phyloP scores from a whole-genome alignment of 2,329 filamentous ascomycete genomes.

The Aureobasidium sp. region DNA sequence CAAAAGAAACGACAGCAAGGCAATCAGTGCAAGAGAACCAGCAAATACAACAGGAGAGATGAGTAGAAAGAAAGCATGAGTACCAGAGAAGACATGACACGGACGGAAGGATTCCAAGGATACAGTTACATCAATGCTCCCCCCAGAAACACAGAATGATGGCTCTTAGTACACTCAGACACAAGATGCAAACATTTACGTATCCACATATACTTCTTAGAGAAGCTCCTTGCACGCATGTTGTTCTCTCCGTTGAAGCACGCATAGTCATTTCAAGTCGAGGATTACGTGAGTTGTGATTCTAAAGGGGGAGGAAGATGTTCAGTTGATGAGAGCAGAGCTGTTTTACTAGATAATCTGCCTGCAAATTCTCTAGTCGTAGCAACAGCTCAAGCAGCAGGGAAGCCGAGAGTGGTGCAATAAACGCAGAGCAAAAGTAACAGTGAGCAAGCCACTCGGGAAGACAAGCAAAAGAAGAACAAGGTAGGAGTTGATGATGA shows the following conservation, averaged over 20 bases:
- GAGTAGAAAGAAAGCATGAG: background rate
- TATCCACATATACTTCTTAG: background rate
- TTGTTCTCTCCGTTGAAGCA: too few relatives aligned
- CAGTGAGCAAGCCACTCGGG: background rate
- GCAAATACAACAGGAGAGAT: too few relatives aligned
- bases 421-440: background rate
- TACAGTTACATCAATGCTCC: background rate
- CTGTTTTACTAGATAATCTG: background rate
- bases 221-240: too few relatives aligned
- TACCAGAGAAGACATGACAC: background rate
- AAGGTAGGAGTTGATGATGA: background rate
- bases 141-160: too few relatives aligned
- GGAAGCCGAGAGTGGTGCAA: background rate
- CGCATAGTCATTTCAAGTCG: too few relatives aligned
- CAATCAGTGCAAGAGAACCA: background rate
- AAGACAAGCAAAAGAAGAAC: background rate
- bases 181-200: background rate
- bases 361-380: slow-evolving; percentile 1
- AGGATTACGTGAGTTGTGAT: too few relatives aligned
- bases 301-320: background rate
- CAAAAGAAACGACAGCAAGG: background rate
- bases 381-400: background rate
- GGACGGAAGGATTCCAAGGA: background rate
- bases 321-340: background rate
- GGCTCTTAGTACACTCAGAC: background rate